A percentile compares a stretch with the other conserved stretches of the same genome.
Evolutionary conservation across 495 filamentous ascomycete genomes (phyloP).

Genomic region (Lophium mytilinum): DNA sequence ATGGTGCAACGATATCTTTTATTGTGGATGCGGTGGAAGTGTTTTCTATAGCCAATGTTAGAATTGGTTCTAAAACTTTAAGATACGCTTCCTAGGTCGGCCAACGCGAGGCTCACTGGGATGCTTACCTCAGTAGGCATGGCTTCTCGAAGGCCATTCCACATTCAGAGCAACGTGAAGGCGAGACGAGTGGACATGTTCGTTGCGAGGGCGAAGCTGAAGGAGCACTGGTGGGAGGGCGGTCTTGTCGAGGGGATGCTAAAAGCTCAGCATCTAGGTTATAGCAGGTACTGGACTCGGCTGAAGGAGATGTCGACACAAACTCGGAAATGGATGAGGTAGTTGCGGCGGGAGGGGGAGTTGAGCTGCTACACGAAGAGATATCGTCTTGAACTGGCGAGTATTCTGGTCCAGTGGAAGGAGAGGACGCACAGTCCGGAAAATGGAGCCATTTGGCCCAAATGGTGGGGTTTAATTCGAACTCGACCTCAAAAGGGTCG

Average conservation of each 20-base stretch:
- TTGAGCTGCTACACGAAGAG: neutral
- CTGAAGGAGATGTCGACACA: neutral
- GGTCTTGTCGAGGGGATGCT: neutral
- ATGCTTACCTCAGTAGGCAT: neutral
- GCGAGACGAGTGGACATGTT: neutral
- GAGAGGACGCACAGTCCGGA: neutral
- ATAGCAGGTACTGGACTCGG: neutral
- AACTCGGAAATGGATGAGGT: no score
- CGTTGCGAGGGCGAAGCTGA: neutral
- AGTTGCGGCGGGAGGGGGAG: neutral
- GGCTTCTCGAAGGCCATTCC: neutral
- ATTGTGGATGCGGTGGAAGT: neutral
- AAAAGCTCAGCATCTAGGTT: neutral
- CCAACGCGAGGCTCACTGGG: neutral
- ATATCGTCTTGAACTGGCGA: neutral
- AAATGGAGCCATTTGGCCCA: neutral
- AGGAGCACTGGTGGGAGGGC: neutral
- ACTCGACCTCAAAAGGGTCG: neutral
- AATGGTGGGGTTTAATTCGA: neutral
- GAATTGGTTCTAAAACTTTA: no score
- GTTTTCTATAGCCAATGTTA: neutral
- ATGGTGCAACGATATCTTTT: neutral
- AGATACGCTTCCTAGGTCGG: no score
- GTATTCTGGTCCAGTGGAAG: neutral
- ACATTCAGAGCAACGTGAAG: neutral